These are phyloP conservation scores for Acorus calamus DNA, from an alignment of 106 monocot genomes.

Conservation along the genomic window DNA sequence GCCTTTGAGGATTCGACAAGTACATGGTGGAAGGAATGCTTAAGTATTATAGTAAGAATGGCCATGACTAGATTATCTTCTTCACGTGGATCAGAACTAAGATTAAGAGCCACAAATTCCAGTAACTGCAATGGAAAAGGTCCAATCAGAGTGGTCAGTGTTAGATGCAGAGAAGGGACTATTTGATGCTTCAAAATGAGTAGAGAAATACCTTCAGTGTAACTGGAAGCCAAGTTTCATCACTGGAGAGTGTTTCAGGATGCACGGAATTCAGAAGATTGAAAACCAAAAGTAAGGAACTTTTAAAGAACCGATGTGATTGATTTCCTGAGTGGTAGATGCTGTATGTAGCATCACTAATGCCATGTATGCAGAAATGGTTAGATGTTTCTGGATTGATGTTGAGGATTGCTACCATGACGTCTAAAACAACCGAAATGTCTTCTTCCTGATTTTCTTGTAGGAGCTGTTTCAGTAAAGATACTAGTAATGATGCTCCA, in stretches of 20 bases:
- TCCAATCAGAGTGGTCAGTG: neutral
- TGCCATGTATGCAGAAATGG: slow-evolving; percentile 38
- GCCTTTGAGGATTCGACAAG: slow-evolving; percentile 68
- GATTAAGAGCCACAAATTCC: slow-evolving; percentile 29
- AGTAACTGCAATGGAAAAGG: slow-evolving; percentile 43
- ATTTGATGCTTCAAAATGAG: neutral
- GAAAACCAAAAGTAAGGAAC: slow-evolving; percentile 40
- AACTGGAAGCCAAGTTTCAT: slow-evolving; percentile 50
- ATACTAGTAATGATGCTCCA: slow-evolving; percentile 38
- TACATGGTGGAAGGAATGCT: slow-evolving; percentile 40
- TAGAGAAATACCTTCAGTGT: slow-evolving; percentile 45
- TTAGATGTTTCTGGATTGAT: slow-evolving; percentile 54
- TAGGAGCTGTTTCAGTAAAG: slow-evolving; percentile 34
- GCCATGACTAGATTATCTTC: slow-evolving; percentile 37
- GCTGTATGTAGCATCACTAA: slow-evolving; percentile 25
- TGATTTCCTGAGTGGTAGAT: slow-evolving; percentile 23
- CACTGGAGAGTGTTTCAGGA: slow-evolving; percentile 19
- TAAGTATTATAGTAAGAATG: slow-evolving; percentile 65
- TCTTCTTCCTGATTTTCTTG: slow-evolving; percentile 47
- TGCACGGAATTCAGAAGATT: slow-evolving; percentile 46
- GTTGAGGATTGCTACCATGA: slow-evolving; percentile 42
- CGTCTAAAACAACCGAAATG: slow-evolving; percentile 29
- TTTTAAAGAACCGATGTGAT: slow-evolving; percentile 16
- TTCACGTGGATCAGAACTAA: slow-evolving; percentile 23
- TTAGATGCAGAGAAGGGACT: too few species aligned